Evolutionary conservation across 2,329 filamentous ascomycete species (phyloP).

Genomic region (Trichoderma koningiopsis): DNA sequence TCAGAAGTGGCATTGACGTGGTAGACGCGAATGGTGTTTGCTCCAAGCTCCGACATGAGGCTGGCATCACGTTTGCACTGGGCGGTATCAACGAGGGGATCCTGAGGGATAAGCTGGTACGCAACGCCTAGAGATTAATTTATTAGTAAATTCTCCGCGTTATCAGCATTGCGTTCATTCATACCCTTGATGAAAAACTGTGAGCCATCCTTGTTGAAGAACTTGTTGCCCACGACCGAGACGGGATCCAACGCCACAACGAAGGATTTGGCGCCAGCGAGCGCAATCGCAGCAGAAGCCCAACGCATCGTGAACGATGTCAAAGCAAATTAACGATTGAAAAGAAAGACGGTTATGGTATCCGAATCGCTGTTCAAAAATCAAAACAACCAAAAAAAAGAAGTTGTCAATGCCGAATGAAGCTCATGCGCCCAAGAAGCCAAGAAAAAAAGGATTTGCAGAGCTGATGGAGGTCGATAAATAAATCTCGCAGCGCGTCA

Average conservation of each 20-base stretch:
- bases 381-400: neutral
- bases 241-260: constrained; percentile 51
- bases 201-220: constrained; percentile 77
- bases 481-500: neutral
- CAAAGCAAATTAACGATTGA: neutral
- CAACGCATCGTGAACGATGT: constrained; percentile 41
- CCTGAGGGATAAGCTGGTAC: constrained; percentile 65
- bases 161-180: constrained; percentile 13
- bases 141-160: neutral
- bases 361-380: constrained; percentile 16
- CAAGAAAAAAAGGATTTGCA: neutral
- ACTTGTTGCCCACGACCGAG: constrained; percentile 71
- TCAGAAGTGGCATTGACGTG: constrained; percentile 73
- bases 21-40: constrained; percentile 86
- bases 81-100: constrained; percentile 73
- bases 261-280: constrained; percentile 40
- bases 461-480: neutral
- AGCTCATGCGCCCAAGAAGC: neutral
- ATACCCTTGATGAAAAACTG: constrained; percentile 85
- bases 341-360: neutral
- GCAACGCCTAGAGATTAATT: constrained; percentile 61
- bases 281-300: constrained; percentile 38
- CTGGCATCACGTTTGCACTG: constrained; percentile 76
- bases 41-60: constrained; percentile 78
- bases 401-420: neutral